phyloP scores from a whole-genome alignment of 257 asterid species.

The Cinchona pubescens region DNA sequence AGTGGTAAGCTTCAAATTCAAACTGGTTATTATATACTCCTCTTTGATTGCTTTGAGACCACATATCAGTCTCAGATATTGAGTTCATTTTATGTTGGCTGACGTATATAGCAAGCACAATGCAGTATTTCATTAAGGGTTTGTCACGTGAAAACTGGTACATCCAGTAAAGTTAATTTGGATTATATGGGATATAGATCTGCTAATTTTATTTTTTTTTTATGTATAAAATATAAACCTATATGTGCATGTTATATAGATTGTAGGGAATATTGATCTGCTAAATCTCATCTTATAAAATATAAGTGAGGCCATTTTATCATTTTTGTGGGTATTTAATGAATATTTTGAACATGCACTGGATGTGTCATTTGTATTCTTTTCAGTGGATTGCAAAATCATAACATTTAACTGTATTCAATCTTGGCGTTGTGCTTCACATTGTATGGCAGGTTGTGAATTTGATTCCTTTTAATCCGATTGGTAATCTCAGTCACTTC shows the following conservation, averaged over 20 bases:
- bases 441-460: constrained; percentile 67
- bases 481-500: constrained; percentile 68
- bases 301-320: background rate
- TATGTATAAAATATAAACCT: background rate
- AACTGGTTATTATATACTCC: background rate
- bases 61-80: background rate
- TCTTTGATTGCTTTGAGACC: constrained; percentile 1
- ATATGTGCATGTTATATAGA: too few relatives aligned
- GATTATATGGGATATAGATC: background rate
- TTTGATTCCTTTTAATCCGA: constrained; percentile 95
- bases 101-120: background rate
- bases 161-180: background rate
- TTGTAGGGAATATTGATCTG: too few relatives aligned
- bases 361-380: background rate
- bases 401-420: background rate
- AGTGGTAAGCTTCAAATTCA: constrained; percentile 49
- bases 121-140: background rate
- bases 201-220: background rate
- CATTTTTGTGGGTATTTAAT: background rate
- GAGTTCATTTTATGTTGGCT: background rate
- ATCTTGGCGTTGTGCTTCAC: constrained; percentile 13
- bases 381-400: background rate
- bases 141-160: background rate
- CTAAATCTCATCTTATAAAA: too few relatives aligned
- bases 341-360: background rate